Evolutionary conservation across 805 yeast species (phyloP).

Genomic region (Teunomyces stri): DNA sequence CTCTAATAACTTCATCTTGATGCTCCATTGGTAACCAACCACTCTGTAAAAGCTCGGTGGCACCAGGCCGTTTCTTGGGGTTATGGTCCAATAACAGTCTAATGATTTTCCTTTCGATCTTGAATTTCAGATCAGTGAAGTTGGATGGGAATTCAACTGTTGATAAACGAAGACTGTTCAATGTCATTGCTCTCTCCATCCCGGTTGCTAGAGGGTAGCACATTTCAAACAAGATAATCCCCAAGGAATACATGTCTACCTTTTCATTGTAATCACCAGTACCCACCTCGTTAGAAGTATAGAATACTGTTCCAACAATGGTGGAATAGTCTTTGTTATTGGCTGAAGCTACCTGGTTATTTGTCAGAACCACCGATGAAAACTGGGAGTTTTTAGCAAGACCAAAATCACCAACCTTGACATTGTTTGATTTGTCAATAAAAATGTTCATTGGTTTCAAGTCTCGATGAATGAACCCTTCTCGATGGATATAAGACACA

Average conservation of each 20-base stretch:
- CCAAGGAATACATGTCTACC: conserved; percentile 93
- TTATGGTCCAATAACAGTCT: conserved; percentile 69
- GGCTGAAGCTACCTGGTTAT: conserved; percentile 36
- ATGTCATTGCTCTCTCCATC: conserved; percentile 83
- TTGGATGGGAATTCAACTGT: conserved; percentile 68
- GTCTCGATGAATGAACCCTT: conserved; percentile 94
- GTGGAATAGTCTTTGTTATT: conserved; percentile 75
- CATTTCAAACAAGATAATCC: conserved; percentile 96
- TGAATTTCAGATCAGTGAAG: conserved; percentile 51
- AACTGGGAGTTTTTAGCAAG: conserved; percentile 84
- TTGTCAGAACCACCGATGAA: conserved; percentile 32
- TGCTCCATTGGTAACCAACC: conserved; percentile 86
- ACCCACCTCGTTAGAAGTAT: conserved; percentile 87
- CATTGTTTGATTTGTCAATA: conserved; percentile 83
- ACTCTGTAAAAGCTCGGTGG: conserved; percentile 68
- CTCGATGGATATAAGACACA: conserved; percentile 82
- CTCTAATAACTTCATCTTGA: conserved; percentile 85
- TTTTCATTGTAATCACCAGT: conserved; percentile 85
- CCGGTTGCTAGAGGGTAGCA: conserved; percentile 79
- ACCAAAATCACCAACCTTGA: conserved; percentile 97
- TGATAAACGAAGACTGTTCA: conserved; percentile 61
- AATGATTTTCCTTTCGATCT: conserved; percentile 67
- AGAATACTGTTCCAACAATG: conserved; percentile 90
- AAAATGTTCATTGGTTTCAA: conserved; percentile 94
- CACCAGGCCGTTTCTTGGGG: conserved; percentile 77